Conservation (phyloP, 495 filamentous ascomycete genomes). For the Rostrohypoxylon terebratum region DNA sequence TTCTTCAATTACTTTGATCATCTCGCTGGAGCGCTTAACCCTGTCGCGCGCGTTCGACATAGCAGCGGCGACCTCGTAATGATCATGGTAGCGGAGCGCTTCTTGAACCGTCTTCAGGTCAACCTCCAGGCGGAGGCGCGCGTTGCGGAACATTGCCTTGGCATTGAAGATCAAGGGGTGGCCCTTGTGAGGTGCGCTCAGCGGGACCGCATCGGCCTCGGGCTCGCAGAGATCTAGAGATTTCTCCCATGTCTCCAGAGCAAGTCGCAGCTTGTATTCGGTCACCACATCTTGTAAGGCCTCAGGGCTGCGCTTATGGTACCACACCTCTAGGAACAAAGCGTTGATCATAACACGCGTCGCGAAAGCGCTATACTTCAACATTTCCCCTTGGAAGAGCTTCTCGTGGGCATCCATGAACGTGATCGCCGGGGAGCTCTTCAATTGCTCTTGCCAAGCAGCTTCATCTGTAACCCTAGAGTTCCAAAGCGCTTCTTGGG, state of each 20-base stretch:
- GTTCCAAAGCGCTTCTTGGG: constrained; percentile 95
- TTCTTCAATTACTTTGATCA: constrained; percentile 98
- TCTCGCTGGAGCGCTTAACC: constrained; percentile 93
- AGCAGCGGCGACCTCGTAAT: constrained; percentile 94
- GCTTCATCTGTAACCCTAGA: constrained; percentile 82
- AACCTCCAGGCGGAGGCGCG: constrained; percentile 90
- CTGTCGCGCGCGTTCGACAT: constrained; percentile 94
- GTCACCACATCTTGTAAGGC: constrained; percentile 96
- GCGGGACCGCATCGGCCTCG: constrained; percentile 87
- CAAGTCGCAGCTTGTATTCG: constrained; percentile 96
- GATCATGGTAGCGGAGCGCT: constrained; percentile 94
- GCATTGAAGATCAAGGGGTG: constrained; percentile 99
- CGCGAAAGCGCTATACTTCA: constrained; percentile 96
- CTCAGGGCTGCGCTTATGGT: constrained; percentile 96
- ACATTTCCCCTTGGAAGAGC: constrained; percentile 90
- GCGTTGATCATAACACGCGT: constrained; percentile 99
- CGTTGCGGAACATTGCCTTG: constrained; percentile 96
- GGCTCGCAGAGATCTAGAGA: constrained; percentile 94
- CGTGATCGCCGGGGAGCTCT: constrained; percentile 76
- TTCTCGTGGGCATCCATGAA: constrained; percentile 95
- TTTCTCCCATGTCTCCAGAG: constrained; percentile 97
- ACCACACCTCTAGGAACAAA: constrained; percentile 98
- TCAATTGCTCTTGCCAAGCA: constrained; percentile 81
- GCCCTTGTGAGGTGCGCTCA: constrained; percentile 96
- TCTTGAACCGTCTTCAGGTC: constrained; percentile 96